A percentile compares a stretch with the other conserved stretches of the same genome.
Conservation (phyloP, 1,284 basidiomycete genomes). For the Ustilago hordei region DNA sequence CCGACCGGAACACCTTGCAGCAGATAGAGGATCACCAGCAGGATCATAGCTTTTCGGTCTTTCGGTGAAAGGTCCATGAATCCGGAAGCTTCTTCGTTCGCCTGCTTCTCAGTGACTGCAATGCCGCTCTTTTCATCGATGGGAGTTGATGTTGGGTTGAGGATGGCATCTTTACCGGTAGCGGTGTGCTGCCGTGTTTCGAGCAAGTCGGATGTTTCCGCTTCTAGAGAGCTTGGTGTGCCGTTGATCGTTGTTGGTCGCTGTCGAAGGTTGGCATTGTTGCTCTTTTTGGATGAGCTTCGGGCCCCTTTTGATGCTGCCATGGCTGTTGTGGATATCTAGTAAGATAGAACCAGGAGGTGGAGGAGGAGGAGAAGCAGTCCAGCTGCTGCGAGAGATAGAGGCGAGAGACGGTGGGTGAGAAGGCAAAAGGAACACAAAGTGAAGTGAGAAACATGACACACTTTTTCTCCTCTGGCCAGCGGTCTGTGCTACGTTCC, state of each 20-base stretch:
- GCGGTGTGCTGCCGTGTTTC: conserved; percentile 18
- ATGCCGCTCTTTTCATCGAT: conserved; percentile 28
- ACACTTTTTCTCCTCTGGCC: conserved; percentile 1
- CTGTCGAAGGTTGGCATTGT: conserved; percentile 21
- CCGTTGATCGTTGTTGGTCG: conserved; percentile 36
- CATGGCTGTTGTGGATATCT: conserved; percentile 6
- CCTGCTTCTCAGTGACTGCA: conserved; percentile 20
- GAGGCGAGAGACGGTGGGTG: neutral
- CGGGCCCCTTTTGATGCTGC: conserved; percentile 22
- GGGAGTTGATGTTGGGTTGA: conserved; percentile 17
- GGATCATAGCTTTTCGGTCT: conserved; percentile 76
- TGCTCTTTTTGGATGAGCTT: conserved; percentile 15
- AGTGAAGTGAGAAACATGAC: conserved; percentile 3
- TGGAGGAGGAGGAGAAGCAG: neutral
- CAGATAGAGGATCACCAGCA: conserved; percentile 88
- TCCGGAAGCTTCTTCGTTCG: conserved; percentile 37
- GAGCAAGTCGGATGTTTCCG: conserved; percentile 38
- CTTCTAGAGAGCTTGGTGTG: conserved; percentile 27
- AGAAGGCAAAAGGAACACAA: conserved; percentile 1
- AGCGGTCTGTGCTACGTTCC: conserved; percentile 4
- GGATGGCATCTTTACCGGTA: conserved; percentile 8
- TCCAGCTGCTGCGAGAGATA: neutral
- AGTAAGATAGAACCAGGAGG: neutral
- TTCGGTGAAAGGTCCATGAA: conserved; percentile 52
- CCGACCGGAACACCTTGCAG: conserved; percentile 96